Percentiles rank a stretch among this genome's conserved stretches.
Conservation (phyloP, 495 filamentous ascomycete genomes). For the Jackrogersella minutella region DNA sequence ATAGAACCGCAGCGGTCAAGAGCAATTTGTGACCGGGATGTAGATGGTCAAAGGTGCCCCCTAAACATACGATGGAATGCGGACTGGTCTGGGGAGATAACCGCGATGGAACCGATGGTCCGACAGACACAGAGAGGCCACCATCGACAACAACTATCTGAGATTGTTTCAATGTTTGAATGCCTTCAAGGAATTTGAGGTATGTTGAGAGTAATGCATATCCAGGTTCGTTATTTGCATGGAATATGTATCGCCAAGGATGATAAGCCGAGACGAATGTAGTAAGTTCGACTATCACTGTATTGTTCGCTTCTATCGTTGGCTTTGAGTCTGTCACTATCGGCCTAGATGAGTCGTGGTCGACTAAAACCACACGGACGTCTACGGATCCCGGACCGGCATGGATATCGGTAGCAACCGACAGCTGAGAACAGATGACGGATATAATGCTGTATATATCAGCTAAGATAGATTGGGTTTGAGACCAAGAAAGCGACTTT, state of each 20-base stretch:
- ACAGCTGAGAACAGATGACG: slow-evolving; percentile 67
- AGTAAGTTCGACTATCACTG: slow-evolving; percentile 68
- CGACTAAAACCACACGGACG: slow-evolving; percentile 75
- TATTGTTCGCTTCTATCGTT: slow-evolving; percentile 51
- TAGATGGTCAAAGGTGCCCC: slow-evolving; percentile 96
- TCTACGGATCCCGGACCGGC: slow-evolving; percentile 75
- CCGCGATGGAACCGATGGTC: not conserved
- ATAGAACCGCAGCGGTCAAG: slow-evolving; percentile 81
- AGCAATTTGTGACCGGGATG: slow-evolving; percentile 96
- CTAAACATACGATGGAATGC: slow-evolving; percentile 71
- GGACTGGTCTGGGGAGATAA: slow-evolving; percentile 36
- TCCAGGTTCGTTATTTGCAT: slow-evolving; percentile 67
- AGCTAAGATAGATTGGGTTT: slow-evolving; percentile 74
- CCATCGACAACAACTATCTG: slow-evolving; percentile 57
- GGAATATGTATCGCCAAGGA: slow-evolving; percentile 75
- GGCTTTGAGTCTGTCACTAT: slow-evolving; percentile 38
- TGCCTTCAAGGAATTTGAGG: slow-evolving; percentile 54
- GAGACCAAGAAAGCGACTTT: slow-evolving; percentile 64
- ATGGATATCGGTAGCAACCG: slow-evolving; percentile 66
- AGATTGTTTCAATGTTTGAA: slow-evolving; percentile 52
- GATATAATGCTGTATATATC: slow-evolving; percentile 80
- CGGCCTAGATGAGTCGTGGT: slow-evolving; percentile 59
- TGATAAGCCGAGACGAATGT: slow-evolving; percentile 70
- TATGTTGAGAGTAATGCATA: slow-evolving; percentile 53
- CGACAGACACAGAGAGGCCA: slow-evolving; percentile 53